Evolutionary conservation across 2,329 filamentous ascomycete genomes (phyloP), one percentile per base, ranked within the genome.

Genomic region (Fusarium sp.): DNA sequence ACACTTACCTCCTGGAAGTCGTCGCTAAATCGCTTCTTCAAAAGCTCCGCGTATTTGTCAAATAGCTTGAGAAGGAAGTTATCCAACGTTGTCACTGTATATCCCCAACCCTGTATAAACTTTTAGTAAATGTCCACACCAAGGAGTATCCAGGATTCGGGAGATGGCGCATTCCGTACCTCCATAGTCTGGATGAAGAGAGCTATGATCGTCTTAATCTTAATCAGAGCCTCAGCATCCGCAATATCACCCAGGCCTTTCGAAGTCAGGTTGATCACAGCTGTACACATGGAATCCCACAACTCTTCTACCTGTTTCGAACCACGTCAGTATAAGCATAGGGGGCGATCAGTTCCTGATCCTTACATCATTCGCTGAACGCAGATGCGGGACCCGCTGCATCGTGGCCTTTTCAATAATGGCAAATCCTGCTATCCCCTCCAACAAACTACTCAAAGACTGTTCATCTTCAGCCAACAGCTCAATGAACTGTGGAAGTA

Each of bases 111-210:
- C 91, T 94, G 77, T 94, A 95, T 10, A 76, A 91, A 4, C 92
- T 30, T 69, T 93, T 89, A 80, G 97, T 94, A 16, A 23, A 96
- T 81, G 2, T 6, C 9, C n/a, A 16, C n/a, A 20, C 10, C 1
- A 8, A 4, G 23, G 36, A 20, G n/a, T 15, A 5, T 8, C 20
- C 8, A 13, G 16, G 69, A 95, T 89, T 92, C 57, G 96, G 86
- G 50, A 3, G 86, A 83, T 6, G 94, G 90, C 89, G 76, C 94
- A 97, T 42, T 87, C 7, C 89, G 90, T 37, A 92, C 92, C 85
- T 97, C 93, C 95, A 99, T 97, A 2, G 96, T 98, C 76, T 99
- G 93, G 74, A 98, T 97, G 77, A 99, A 99, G 15, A 99, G 84
- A 6, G 94, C 92, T 75, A 98, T 90, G 28, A 97, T 88, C 45